phyloP scores from a whole-genome alignment of 306 rosid genomes.

The Lathyrus oleraceus region DNA sequence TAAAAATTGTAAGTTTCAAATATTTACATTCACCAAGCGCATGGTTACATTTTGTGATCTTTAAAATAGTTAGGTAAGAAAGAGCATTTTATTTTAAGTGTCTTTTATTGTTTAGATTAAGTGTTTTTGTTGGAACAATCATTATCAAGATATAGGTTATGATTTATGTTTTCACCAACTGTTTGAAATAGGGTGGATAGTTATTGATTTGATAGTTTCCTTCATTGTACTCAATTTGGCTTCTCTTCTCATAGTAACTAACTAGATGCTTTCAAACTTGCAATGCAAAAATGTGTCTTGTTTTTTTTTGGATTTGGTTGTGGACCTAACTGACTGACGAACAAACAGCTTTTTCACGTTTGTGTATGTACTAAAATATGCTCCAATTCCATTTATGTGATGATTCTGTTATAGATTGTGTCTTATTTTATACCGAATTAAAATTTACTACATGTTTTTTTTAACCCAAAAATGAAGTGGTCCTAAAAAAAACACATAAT shows the following conservation, averaged over 20 bases:
- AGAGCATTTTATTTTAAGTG: neutral
- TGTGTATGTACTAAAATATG: constrained; percentile 44
- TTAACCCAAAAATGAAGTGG: no score
- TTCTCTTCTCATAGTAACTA: neutral
- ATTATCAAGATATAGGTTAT: neutral
- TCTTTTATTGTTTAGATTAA: neutral
- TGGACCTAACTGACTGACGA: constrained; percentile 47
- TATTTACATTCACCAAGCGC: neutral
- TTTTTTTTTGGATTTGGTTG: constrained; percentile 40
- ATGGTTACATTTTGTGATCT: no score
- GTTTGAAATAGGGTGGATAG: neutral
- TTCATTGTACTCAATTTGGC: neutral
- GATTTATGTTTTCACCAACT: constrained; percentile 3
- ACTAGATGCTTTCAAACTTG: neutral
- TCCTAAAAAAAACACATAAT: no score
- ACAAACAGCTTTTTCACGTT: constrained; percentile 27
- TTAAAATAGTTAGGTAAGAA: neutral
- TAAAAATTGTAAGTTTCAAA: neutral
- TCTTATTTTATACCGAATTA: neutral
- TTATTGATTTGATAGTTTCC: constrained; percentile 9
- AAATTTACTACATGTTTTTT: no score
- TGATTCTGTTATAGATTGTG: constrained; percentile 40
- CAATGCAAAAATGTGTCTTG: constrained; percentile 21
- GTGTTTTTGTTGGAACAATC: neutral
- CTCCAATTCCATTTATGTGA: constrained; percentile 44